These are phyloP conservation scores for Cercospora brassicicola DNA, from an alignment of 2,329 filamentous ascomycete species.

Conservation along the genomic window DNA sequence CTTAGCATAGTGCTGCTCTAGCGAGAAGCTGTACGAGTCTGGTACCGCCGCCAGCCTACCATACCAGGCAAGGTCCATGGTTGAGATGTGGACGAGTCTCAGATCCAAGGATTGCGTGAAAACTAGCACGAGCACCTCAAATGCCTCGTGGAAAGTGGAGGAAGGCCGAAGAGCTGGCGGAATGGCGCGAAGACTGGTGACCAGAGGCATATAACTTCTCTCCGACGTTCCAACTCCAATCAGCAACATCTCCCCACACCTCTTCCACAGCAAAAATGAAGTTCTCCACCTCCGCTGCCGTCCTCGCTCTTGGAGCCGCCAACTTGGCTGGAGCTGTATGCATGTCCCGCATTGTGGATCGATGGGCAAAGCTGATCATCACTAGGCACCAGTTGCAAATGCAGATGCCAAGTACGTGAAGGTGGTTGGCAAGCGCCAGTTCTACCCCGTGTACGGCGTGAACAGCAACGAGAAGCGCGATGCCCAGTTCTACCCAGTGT, in stretches of 20 bases:
- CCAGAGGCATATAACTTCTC: not conserved
- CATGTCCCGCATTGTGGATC: not conserved
- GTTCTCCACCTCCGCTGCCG: not conserved
- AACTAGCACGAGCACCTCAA: not conserved
- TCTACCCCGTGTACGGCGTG: slow-evolving; percentile 9
- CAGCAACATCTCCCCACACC: not conserved
- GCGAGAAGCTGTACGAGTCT: not conserved
- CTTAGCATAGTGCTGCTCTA: not conserved
- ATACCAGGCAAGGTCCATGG: not conserved
- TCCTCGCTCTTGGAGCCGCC: slow-evolving; percentile 1
- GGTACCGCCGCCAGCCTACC: not conserved
- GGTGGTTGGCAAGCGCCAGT: slow-evolving; percentile 12
- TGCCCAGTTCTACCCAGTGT: slow-evolving; percentile 3
- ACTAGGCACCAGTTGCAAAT: slow-evolving; percentile 8
- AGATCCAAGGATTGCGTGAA: not conserved
- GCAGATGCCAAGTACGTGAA: slow-evolving; percentile 8
- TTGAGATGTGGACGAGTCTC: not conserved
- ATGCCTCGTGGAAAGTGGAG: not conserved
- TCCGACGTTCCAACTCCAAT: not conserved
- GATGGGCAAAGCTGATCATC: not conserved
- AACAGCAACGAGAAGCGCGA: slow-evolving; percentile 1
- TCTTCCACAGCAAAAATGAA: slow-evolving; percentile 4
- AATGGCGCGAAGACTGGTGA: not conserved
- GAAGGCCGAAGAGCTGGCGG: not conserved
- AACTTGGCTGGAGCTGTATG: slow-evolving; percentile 1